phyloP scores from a whole-genome alignment of 768 basidiomycete species.

The Serendipita indica region DNA sequence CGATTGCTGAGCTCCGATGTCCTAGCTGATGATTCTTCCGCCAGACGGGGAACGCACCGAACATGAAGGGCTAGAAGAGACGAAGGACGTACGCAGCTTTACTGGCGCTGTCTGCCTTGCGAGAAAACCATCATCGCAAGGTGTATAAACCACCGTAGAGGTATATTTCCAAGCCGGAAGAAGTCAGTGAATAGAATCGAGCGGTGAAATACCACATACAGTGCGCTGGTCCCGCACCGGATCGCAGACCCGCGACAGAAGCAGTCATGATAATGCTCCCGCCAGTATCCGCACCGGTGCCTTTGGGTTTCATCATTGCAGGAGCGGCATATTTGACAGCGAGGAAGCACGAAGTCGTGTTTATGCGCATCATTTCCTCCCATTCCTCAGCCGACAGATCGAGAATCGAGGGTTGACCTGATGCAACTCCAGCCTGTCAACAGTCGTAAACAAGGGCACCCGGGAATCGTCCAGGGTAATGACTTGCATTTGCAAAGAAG shows the following conservation, averaged over 20 bases:
- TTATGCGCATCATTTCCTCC: slow-evolving; percentile 65
- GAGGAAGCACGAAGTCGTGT: slow-evolving; percentile 67
- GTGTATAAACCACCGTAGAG: no score
- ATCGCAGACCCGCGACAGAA: slow-evolving; percentile 65
- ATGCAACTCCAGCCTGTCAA: slow-evolving; percentile 53
- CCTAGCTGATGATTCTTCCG: background rate
- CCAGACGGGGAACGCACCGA: background rate
- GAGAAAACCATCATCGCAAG: no score
- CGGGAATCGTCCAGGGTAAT: background rate
- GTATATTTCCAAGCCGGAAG: no score
- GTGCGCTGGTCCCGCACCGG: slow-evolving; percentile 68
- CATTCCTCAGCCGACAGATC: slow-evolving; percentile 49
- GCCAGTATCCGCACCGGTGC: slow-evolving; percentile 40
- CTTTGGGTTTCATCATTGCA: slow-evolving; percentile 57
- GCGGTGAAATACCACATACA: slow-evolving; percentile 35
- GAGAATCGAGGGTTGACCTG: slow-evolving; percentile 26
- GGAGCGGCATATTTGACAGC: slow-evolving; percentile 75
- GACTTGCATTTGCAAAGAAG: slow-evolving; percentile 83
- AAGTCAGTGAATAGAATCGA: slow-evolving; percentile 10
- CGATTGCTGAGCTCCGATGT: background rate
- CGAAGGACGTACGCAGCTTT: slow-evolving; percentile 65
- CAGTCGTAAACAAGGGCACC: background rate
- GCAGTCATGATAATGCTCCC: slow-evolving; percentile 63
- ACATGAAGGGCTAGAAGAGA: background rate
- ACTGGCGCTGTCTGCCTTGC: slow-evolving; percentile 60